A percentile compares a stretch with the other conserved stretches of the same genome.
phyloP scores from a whole-genome alignment of 345 rosid species.

The Firmiana major region DNA sequence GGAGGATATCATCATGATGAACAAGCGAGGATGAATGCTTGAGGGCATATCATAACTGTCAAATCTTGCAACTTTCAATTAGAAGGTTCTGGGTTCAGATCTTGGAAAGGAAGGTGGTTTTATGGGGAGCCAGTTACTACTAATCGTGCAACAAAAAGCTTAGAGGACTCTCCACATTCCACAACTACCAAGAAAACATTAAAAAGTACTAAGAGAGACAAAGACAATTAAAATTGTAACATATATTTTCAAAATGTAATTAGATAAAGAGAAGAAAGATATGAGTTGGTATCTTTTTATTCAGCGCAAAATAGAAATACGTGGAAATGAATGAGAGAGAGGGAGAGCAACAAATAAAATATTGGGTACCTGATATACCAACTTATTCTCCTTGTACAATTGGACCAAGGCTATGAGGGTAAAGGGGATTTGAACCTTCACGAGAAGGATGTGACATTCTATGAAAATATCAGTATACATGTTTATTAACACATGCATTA shows the following conservation, averaged over 20 bases:
- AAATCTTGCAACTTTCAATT: neutral
- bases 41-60: slow-evolving; percentile 28
- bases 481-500: neutral
- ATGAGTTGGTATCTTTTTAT: neutral
- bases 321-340: neutral
- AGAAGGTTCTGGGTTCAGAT: neutral
- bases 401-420: neutral
- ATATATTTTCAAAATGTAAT: neutral
- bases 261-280: neutral
- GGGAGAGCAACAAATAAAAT: neutral
- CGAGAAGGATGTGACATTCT: neutral
- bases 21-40: slow-evolving; percentile 80
- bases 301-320: neutral
- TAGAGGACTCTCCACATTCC: neutral
- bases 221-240: neutral
- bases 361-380: neutral
- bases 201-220: neutral
- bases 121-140: neutral
- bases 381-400: neutral
- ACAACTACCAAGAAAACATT: neutral
- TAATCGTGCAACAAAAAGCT: neutral
- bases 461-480: neutral
- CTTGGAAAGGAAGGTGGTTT: neutral
- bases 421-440: neutral
- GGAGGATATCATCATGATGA: slow-evolving; percentile 20